These are phyloP conservation scores for Verticillium tricorpus DNA, from an alignment of 2,329 filamentous ascomycete genomes.

Conservation along the genomic window DNA sequence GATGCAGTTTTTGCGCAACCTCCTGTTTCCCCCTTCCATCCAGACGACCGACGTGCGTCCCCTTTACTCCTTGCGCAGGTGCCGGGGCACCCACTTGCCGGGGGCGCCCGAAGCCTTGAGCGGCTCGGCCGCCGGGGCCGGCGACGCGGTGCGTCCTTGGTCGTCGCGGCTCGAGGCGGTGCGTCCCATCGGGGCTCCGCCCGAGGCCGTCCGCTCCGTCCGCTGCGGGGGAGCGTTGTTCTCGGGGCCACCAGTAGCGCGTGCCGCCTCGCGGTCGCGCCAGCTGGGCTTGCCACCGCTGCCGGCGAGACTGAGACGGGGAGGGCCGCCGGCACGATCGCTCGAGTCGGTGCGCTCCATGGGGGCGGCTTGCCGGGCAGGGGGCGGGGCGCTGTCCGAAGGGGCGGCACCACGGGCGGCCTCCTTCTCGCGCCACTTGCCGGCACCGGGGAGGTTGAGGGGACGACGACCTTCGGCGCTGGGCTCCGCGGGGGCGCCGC, in stretches of 20 bases:
- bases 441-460: constrained; percentile 25
- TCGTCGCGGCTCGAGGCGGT: constrained; percentile 37
- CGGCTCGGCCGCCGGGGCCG: constrained; percentile 39
- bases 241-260: constrained; percentile 28
- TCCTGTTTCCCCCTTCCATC: neutral
- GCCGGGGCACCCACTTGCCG: constrained; percentile 57
- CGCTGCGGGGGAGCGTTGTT: constrained; percentile 46
- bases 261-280: constrained; percentile 66
- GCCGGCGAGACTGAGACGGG: constrained; percentile 56
- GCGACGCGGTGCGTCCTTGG: constrained; percentile 32
- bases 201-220: constrained; percentile 29
- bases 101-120: constrained; percentile 48
- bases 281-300: constrained; percentile 60
- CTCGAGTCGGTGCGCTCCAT: constrained; percentile 44
- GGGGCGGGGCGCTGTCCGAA: constrained; percentile 25
- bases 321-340: constrained; percentile 46
- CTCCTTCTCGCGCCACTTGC: constrained; percentile 40
- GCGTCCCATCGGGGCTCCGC: constrained; percentile 38
- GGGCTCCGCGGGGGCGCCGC: constrained; percentile 27
- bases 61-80: constrained; percentile 29
- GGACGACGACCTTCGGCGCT: constrained; percentile 16
- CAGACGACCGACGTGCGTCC: neutral
- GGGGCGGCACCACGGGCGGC: constrained; percentile 20
- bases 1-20: constrained; percentile 3
- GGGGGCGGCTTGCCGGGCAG: constrained; percentile 17